Evolutionary conservation across 768 basidiomycete species (phyloP).

Genomic region (Astraeus odoratus): DNA sequence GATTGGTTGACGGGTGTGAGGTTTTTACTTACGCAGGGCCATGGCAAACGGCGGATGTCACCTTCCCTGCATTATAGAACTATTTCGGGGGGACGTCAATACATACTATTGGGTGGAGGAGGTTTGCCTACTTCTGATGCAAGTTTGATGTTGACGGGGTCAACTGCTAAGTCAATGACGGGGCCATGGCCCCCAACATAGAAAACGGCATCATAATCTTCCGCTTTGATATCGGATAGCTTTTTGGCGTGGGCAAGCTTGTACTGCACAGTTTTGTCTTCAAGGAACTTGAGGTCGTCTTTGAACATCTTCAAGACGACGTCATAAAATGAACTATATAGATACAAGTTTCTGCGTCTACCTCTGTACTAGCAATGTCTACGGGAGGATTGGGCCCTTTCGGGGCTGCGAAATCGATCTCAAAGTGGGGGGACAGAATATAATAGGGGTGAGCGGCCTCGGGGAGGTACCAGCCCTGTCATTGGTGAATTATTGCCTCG

Average conservation of each 20-base stretch:
- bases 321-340: not conserved
- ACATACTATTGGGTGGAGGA: not conserved
- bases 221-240: constrained; percentile 48
- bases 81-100: constrained; percentile 17
- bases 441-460: constrained; percentile 75
- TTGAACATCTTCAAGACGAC: constrained; percentile 36
- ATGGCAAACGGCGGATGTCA: constrained; percentile 72
- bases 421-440: constrained; percentile 40
- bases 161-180: constrained; percentile 58
- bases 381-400: constrained; percentile 65
- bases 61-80: constrained; percentile 65
- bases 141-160: constrained; percentile 50
- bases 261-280: constrained; percentile 42
- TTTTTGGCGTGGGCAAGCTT: constrained; percentile 53
- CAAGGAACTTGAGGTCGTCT: constrained; percentile 58
- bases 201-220: constrained; percentile 68
- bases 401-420: constrained; percentile 56
- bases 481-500: not conserved
- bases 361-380: constrained; percentile 50
- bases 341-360: constrained; percentile 14
- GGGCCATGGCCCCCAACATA: constrained; percentile 80
- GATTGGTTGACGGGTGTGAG: too few relatives aligned
- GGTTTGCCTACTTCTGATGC: constrained; percentile 41
- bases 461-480: constrained; percentile 72
- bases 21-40: constrained; percentile 62